These are phyloP conservation scores for Sextonia rubra DNA, from an alignment of 164 flowering plant genomes.

Conservation along the genomic window DNA sequence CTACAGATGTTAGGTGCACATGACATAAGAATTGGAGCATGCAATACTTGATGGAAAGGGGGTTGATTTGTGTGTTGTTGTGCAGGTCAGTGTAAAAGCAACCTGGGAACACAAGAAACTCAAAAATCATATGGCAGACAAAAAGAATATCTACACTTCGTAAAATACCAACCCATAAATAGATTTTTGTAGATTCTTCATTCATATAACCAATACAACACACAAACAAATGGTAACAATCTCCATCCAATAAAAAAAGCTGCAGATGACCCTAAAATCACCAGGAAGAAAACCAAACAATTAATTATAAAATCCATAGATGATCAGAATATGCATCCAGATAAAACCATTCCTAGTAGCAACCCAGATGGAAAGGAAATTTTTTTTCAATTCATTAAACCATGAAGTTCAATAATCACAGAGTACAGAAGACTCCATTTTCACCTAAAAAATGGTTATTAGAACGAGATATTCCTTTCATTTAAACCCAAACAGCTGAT, in stretches of 20 bases:
- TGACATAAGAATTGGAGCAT: too few relatives aligned
- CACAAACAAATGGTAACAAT: background rate
- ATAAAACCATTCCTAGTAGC: background rate
- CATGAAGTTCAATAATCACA: background rate
- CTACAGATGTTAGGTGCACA: too few relatives aligned
- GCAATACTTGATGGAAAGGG: too few relatives aligned
- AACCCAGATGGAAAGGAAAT: background rate
- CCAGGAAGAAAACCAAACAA: background rate
- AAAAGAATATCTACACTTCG: background rate
- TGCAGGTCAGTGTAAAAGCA: too few relatives aligned
- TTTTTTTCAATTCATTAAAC: background rate
- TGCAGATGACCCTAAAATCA: too few relatives aligned
- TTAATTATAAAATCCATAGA: background rate
- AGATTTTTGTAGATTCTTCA: background rate
- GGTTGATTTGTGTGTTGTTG: too few relatives aligned
- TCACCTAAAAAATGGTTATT: background rate
- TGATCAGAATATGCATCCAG: background rate
- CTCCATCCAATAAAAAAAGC: background rate
- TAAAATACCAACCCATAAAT: too few relatives aligned
- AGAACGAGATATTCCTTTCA: too few relatives aligned
- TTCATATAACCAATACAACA: background rate
- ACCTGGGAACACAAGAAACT: background rate
- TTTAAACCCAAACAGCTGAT: background rate
- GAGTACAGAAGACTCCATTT: background rate
- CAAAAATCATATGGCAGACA: background rate